Conservation (phyloP, 495 filamentous ascomycete species). For the Aspergillus asperescens region DNA sequence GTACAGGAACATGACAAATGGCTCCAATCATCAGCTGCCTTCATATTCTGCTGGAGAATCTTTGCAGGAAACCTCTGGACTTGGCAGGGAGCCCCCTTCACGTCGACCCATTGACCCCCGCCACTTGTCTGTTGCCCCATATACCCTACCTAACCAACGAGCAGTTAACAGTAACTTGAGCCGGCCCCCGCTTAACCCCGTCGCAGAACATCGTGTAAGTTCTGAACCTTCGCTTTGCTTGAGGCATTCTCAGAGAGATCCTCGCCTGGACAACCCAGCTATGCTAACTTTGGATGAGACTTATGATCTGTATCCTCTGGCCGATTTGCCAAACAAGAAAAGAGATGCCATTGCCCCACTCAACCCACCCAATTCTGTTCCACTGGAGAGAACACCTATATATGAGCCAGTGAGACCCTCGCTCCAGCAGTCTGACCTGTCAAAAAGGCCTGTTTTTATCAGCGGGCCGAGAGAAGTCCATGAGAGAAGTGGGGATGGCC, state of each 20-base stretch:
- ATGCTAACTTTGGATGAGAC: slow-evolving; percentile 31
- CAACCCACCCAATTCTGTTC: slow-evolving; percentile 14
- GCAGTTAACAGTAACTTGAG: slow-evolving; percentile 14
- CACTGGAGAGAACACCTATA: slow-evolving; percentile 17
- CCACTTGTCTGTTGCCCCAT: slow-evolving; percentile 13
- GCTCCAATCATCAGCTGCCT: slow-evolving; percentile 19
- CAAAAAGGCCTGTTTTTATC: slow-evolving; percentile 36
- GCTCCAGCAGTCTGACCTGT: slow-evolving; percentile 15
- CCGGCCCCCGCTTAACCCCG: slow-evolving; percentile 1
- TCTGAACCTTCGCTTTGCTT: neutral
- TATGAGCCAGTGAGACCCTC: slow-evolving; percentile 18
- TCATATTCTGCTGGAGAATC: slow-evolving; percentile 20
- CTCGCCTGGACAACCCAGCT: neutral
- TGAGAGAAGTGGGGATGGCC: slow-evolving; percentile 17
- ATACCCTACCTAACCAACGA: slow-evolving; percentile 15
- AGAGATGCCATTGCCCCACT: slow-evolving; percentile 18
- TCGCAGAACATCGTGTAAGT: slow-evolving; percentile 22
- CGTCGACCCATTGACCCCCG: slow-evolving; percentile 12
- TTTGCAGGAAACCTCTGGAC: slow-evolving; percentile 15
- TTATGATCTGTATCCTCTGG: slow-evolving; percentile 22
- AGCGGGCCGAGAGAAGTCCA: slow-evolving; percentile 27
- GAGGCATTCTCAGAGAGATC: neutral
- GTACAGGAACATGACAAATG: slow-evolving; percentile 30
- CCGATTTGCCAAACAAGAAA: slow-evolving; percentile 17
- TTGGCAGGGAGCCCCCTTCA: slow-evolving; percentile 11